Percentiles rank a stretch among this genome's conserved stretches.
Evolutionary conservation across 768 basidiomycete genomes (phyloP).

Genomic region (Cytidiella melzeri): DNA sequence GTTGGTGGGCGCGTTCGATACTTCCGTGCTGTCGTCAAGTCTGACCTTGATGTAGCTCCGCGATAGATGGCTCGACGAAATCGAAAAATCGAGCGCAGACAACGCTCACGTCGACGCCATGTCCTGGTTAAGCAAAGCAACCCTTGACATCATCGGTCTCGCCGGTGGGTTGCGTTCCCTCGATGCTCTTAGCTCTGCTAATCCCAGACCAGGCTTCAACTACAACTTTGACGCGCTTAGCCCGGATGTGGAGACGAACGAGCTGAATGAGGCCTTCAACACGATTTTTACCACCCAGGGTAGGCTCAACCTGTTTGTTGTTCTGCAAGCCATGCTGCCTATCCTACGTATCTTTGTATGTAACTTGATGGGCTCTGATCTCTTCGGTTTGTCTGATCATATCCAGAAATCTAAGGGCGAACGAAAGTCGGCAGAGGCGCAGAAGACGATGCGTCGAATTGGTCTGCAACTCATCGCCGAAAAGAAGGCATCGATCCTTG

Average conservation of each 20-base stretch:
- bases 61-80: constrained; percentile 21
- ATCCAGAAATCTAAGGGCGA: constrained; percentile 3
- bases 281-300: constrained; percentile 17
- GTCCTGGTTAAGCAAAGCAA: constrained; percentile 29
- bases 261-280: constrained; percentile 27
- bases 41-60: constrained; percentile 12
- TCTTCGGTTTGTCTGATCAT: not conserved
- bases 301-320: not conserved
- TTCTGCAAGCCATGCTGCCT: constrained; percentile 19
- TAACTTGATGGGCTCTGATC: not conserved
- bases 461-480: constrained; percentile 24
- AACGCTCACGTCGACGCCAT: constrained; percentile 25
- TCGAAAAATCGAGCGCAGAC: constrained; percentile 20
- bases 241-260: constrained; percentile 21
- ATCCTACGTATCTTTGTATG: constrained; percentile 19
- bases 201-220: constrained; percentile 25
- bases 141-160: constrained; percentile 37
- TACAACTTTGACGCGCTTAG: constrained; percentile 29
- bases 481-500: constrained; percentile 29
- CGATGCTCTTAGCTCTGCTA: not conserved
- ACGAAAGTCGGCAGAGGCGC: constrained; percentile 9
- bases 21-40: not conserved
- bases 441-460: constrained; percentile 20
- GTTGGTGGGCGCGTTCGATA: constrained; percentile 27
- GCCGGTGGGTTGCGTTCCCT: constrained; percentile 22